A percentile compares a stretch with the other conserved stretches of the same genome.
Conservation (phyloP, 169 alveolate genomes). For the Plasmodium cynomolgi region DNA sequence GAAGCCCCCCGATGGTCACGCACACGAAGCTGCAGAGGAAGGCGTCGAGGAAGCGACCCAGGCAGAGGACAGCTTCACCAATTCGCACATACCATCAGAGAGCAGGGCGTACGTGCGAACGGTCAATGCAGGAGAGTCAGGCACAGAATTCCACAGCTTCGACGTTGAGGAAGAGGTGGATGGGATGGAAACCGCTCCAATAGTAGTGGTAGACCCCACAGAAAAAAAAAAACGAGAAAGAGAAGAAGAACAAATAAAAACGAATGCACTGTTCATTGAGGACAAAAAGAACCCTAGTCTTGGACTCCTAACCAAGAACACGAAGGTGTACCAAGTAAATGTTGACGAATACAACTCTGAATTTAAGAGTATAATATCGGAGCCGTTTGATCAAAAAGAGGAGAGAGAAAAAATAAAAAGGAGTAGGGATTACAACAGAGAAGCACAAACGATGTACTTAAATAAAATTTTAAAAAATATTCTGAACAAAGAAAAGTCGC, state of each 20-base stretch:
- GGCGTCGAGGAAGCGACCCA: neutral
- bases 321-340: slow-evolving; percentile 12
- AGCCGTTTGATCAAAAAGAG: neutral
- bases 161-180: neutral
- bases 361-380: slow-evolving; percentile 22
- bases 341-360: neutral
- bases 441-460: slow-evolving; percentile 6
- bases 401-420: neutral
- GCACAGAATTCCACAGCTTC: slow-evolving; percentile 1
- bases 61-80: neutral
- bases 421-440: neutral
- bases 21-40: neutral
- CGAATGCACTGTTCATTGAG: neutral
- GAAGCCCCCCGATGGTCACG: neutral
- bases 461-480: slow-evolving; percentile 63
- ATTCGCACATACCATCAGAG: neutral
- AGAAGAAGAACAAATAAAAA: neutral
- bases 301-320: neutral
- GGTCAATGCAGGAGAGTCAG: neutral
- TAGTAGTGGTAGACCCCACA: neutral
- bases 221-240: neutral
- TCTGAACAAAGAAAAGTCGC: slow-evolving; percentile 34
- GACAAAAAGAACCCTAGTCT: neutral
- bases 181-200: neutral
- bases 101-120: neutral